Base-by-base conservation (phyloP, 371 early-diverging fungal genomes). In the Haplosporangium sp. region DNA sequence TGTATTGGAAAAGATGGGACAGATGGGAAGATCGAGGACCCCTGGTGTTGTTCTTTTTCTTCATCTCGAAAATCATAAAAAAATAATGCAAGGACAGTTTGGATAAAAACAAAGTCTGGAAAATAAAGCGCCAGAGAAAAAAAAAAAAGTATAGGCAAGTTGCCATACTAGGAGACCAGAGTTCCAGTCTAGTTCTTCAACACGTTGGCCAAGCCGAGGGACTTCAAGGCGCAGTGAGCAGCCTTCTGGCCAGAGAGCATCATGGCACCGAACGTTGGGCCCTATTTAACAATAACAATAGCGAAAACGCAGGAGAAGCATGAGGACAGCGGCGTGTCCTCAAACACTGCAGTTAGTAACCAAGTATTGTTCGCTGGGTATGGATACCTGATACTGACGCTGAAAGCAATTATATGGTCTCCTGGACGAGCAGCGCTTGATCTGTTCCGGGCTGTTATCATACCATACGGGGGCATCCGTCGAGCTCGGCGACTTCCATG, bases 211-310 rank as follows among this genome's bases (percentile, higher is more conserved):
- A 73, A 69, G 10, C 80, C 80, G n/a, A 79, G 73, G 10, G 80
- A 79, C 73, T 79, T 72, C 56, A 84, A 62, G 64, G 86, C 89
- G 64, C 85, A 84, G 70, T 86, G 84, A 45, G 90, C 91, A 50
- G 91, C 90, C 83, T 91, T 92, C 79, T 87, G 87, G 38, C 93
- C 93, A 57, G 89, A 88, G 38, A 86, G 84, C 77, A 91, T 81
- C 93, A 92, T 92, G 50, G 91, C 91, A 61, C 90, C 90, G 73
- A 92, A 91, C 23, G 90, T 90, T 54, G 91, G 91, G 52, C 87
- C 88, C 86, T 81, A 79, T 55, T 58, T 18, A 6, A 23, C 10
- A 51, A 51, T 14, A 38, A 29, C 20, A 46, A 46, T 1, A 43
- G 21, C 21, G 47, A 23, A 38, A 64, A 37, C 37, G 5, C 36